Evolutionary conservation across 345 rosid species (phyloP), one percentile per base, ranked within the genome.

Genomic region (Draba incana): DNA sequence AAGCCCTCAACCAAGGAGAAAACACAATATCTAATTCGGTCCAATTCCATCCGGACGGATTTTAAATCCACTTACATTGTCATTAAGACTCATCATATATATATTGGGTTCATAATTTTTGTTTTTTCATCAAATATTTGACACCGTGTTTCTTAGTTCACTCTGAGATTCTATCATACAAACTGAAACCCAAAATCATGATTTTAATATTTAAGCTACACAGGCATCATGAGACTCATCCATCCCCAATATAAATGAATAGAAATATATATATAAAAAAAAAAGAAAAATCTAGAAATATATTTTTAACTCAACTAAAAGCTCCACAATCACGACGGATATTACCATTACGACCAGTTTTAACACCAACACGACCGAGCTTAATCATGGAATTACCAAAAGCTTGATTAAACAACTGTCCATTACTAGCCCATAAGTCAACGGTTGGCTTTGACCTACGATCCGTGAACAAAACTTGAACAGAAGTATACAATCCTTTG

Each of bases 401-500:
- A 61, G 97, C 97, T 1, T 31, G 15, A 16, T 84, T 74, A 69
- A 90, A 90, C 10, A 81, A 62, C 1, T 51, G 12, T 6, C 82
- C 67, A 70, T 60, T 73, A 1, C 15, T 12, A 10, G 97, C 97
- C 97, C 92, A 87, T 1, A 74, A 47, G 39, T 84, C 52, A 8
- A 90, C 97, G 3, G 79, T 70, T 31, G 89, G 81, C 63, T 20
- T 79, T 51, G 97, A 87, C 74, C 92, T 75, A 8, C 9, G 2
- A 78, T 90, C 92, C 0, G 83, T 68, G 81, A 76, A 83, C 55
- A 90, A 80, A 11, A 74, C 82, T 69, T 90, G 97, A 75, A 88
- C 97, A 1, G 97, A 90, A 15, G 97, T 85, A 81, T 88, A 88
- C 15, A 88, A 67, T 16, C 97, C 94, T 83, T 49, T 80, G 11